A percentile compares a stretch with the other conserved stretches of the same genome.
Conservation (phyloP, 2,329 filamentous ascomycete species). For the Lasiodiplodia hormozganensis region DNA sequence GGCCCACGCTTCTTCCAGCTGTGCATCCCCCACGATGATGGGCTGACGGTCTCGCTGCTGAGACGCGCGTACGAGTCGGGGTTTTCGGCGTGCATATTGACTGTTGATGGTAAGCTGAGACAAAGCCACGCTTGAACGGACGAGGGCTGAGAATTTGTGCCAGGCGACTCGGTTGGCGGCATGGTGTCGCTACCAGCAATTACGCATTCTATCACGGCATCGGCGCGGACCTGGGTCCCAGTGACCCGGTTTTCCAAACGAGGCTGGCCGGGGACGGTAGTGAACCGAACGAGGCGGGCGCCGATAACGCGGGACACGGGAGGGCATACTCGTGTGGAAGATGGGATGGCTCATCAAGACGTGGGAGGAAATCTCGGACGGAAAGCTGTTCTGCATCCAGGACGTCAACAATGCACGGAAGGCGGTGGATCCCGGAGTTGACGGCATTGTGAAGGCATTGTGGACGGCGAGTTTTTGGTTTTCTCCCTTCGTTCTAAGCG, state of each 20-base stretch:
- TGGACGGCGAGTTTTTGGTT: conserved; percentile 49
- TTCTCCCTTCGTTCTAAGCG: conserved; percentile 6
- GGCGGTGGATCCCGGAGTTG: conserved; percentile 65
- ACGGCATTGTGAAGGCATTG: conserved; percentile 71
- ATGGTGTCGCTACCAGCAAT: conserved; percentile 63
- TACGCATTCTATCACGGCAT: conserved; percentile 69
- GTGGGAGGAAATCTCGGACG: conserved; percentile 61
- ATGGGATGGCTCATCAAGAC: conserved; percentile 68
- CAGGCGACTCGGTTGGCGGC: conserved; percentile 64
- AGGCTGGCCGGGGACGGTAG: conserved; percentile 60
- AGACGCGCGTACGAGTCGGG: conserved; percentile 61
- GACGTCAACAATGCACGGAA: conserved; percentile 67
- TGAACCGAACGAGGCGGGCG: conserved; percentile 62
- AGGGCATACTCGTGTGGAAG: conserved; percentile 70
- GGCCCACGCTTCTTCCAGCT: conserved; percentile 66
- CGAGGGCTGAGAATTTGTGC: not conserved
- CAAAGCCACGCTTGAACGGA: not conserved
- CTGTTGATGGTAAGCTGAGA: conserved; percentile 60
- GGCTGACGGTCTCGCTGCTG: conserved; percentile 63
- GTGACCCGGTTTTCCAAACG: conserved; percentile 66
- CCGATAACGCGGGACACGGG: conserved; percentile 70
- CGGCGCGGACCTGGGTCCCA: conserved; percentile 65
- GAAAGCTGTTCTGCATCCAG: conserved; percentile 70
- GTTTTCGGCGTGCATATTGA: conserved; percentile 66
- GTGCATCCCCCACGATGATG: conserved; percentile 69